Evolutionary conservation across 2,329 filamentous ascomycete species (phyloP).

Genomic region (Knufia fluminis): DNA sequence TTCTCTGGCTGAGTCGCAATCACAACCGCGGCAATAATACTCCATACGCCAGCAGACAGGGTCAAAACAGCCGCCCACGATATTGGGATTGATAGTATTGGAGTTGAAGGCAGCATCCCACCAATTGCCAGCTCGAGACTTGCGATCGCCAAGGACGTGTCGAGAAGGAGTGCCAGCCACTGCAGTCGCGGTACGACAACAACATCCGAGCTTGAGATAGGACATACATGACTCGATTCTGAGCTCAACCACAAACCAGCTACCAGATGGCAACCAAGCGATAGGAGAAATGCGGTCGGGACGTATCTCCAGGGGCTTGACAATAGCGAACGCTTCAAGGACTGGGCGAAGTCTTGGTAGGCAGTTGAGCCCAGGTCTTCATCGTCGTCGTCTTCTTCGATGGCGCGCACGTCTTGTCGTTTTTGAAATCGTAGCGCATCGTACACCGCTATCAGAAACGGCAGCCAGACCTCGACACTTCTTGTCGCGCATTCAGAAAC

Average conservation of each 20-base stretch:
- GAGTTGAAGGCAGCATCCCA: background rate
- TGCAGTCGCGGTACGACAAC: constrained; percentile 31
- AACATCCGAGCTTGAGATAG: constrained; percentile 29
- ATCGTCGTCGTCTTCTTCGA: constrained; percentile 14
- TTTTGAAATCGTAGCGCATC: constrained; percentile 31
- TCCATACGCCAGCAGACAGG: constrained; percentile 28
- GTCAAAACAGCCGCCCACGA: constrained; percentile 17
- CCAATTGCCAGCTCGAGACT: constrained; percentile 18
- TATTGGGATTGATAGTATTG: background rate
- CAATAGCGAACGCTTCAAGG: constrained; percentile 25
- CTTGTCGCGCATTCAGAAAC: constrained; percentile 35
- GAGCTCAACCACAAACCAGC: constrained; percentile 29
- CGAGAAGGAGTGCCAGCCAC: constrained; percentile 31
- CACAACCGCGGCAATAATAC: constrained; percentile 28
- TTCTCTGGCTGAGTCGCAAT: constrained; percentile 30
- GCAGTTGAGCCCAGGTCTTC: constrained; percentile 13
- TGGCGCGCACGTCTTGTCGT: constrained; percentile 19
- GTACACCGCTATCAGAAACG: constrained; percentile 34
- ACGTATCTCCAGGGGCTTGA: constrained; percentile 31
- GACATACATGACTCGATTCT: constrained; percentile 43
- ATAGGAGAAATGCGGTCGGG: constrained; percentile 30
- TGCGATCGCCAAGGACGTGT: constrained; percentile 33
- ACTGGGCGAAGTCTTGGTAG: constrained; percentile 26
- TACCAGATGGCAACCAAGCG: constrained; percentile 31
- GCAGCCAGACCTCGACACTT: constrained; percentile 26